Conservation (phyloP, 306 rosid genomes). For the Lagenaria siceraria region DNA sequence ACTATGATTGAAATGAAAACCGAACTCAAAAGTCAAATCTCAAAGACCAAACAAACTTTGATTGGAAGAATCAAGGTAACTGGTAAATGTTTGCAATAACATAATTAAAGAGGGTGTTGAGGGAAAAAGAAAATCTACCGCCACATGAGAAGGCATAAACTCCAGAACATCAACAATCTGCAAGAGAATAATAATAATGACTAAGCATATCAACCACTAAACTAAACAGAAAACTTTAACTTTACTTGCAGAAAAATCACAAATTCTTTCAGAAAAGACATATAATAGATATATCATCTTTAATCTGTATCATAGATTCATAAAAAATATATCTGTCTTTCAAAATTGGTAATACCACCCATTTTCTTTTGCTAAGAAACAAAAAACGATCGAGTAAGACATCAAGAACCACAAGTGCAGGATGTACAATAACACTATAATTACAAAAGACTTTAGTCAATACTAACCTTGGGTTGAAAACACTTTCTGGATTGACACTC, state of each 20-base stretch:
- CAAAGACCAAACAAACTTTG: not conserved
- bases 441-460: no score
- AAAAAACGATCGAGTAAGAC: not conserved
- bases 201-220: not conserved
- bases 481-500: no score
- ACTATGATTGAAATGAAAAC: not conserved
- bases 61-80: no score
- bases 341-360: not conserved
- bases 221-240: not conserved
- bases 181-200: conserved; percentile 10
- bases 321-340: not conserved
- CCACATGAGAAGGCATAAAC: conserved; percentile 82
- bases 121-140: conserved; percentile 42
- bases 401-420: not conserved
- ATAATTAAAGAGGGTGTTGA: not conserved
- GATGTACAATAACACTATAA: no score
- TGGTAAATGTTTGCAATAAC: not conserved
- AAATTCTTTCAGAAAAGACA: not conserved
- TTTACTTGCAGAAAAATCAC: not conserved
- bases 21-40: not conserved
- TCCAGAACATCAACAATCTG: conserved; percentile 94
- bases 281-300: not conserved
- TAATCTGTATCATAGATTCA: not conserved
- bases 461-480: no score
- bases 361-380: not conserved